A percentile compares a stretch with the other conserved stretches of the same genome.
Evolutionary conservation across 2,329 filamentous ascomycete species (phyloP).

Genomic region (Cladosporium velox): DNA sequence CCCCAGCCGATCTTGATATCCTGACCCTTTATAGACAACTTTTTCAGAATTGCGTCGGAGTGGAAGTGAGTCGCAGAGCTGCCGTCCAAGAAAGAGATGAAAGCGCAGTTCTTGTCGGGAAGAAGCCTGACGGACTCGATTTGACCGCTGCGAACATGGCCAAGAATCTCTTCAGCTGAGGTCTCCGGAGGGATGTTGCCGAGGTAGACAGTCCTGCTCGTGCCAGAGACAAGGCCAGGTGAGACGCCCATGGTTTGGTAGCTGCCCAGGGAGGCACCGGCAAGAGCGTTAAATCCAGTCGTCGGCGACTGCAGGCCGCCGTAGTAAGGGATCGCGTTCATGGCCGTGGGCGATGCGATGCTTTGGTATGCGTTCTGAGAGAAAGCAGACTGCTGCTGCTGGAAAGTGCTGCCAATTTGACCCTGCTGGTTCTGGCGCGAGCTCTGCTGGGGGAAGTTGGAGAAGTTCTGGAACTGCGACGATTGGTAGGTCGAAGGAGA

Average conservation of each 20-base stretch:
- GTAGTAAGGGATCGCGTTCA: slow-evolving; percentile 76
- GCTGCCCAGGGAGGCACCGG: slow-evolving; percentile 41
- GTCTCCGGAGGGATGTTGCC: slow-evolving; percentile 99
- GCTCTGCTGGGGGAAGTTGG: slow-evolving; percentile 69
- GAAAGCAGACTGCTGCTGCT: slow-evolving; percentile 65
- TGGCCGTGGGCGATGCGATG: slow-evolving; percentile 81
- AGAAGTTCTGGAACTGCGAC: slow-evolving; percentile 85
- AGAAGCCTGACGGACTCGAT: slow-evolving; percentile 98
- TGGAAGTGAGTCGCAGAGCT: slow-evolving; percentile 99
- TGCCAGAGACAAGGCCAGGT: slow-evolving; percentile 81
- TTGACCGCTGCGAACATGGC: slow-evolving; percentile 94
- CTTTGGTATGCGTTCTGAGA: slow-evolving; percentile 82
- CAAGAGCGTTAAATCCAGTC: slow-evolving; percentile 67
- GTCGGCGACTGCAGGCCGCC: slow-evolving; percentile 85
- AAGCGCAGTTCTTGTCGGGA: slow-evolving; percentile 98
- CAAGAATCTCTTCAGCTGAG: slow-evolving; percentile 90
- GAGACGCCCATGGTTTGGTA: slow-evolving; percentile 67
- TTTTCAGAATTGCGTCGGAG: slow-evolving; percentile 99
- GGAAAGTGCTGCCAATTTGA: slow-evolving; percentile 72
- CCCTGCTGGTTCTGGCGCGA: slow-evolving; percentile 54
- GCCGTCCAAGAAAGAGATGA: slow-evolving; percentile 97
- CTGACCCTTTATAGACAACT: slow-evolving; percentile 96
- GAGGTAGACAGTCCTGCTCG: slow-evolving; percentile 93
- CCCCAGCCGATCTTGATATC: slow-evolving; percentile 99
- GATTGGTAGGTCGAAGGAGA: slow-evolving; percentile 87